Evolutionary conservation across 2,329 filamentous ascomycete genomes (phyloP).

Genomic region (Ophiognomonia clavigignenti-juglandacearum): DNA sequence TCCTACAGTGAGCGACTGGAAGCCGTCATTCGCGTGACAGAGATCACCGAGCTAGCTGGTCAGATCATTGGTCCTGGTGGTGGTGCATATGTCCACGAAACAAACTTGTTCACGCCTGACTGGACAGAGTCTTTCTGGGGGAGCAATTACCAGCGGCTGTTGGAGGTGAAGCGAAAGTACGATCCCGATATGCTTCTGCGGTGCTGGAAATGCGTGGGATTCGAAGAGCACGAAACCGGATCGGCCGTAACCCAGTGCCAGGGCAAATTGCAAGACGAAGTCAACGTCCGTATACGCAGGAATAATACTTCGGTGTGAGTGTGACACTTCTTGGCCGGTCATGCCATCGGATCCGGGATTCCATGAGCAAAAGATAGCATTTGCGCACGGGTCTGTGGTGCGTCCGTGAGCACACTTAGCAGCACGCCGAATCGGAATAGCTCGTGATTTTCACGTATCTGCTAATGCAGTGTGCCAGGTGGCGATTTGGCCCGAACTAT

Average conservation of each 20-base stretch:
- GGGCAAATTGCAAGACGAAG: not conserved
- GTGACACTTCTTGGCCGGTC: too few species aligned
- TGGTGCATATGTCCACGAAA: conserved; percentile 2
- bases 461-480: too few species aligned
- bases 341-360: too few species aligned
- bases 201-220: conserved; percentile 4
- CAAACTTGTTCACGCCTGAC: not conserved
- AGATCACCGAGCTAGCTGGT: not conserved
- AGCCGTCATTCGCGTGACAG: not conserved
- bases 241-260: not conserved
- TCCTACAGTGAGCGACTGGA: not conserved
- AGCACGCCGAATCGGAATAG: too few species aligned
- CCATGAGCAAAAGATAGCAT: too few species aligned
- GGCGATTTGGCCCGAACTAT: too few species aligned
- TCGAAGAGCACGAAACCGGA: not conserved
- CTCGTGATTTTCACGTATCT: too few species aligned
- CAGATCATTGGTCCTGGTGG: not conserved
- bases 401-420: too few species aligned
- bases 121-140: conserved; percentile 2
- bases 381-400: too few species aligned
- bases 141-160: not conserved
- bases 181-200: not conserved
- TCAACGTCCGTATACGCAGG: too few species aligned
- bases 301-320: too few species aligned
- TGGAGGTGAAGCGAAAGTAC: not conserved